These are phyloP conservation scores for Rubia tinctorum DNA, from an alignment of 305 asterid genomes.

Conservation along the genomic window DNA sequence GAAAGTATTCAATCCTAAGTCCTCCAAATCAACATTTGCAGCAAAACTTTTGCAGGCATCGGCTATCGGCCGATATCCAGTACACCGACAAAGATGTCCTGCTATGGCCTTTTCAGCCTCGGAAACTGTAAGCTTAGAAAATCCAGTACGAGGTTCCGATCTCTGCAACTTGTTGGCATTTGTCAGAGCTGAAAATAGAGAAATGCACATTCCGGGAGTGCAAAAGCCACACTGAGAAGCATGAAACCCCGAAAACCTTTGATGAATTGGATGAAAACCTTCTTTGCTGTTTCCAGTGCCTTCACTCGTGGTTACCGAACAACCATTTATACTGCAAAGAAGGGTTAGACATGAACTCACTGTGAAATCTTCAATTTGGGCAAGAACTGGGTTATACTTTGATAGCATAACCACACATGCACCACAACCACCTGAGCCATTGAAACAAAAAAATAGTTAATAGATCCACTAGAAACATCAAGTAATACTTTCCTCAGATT, in stretches of 20 bases:
- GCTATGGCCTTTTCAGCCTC: slow-evolving; percentile 67
- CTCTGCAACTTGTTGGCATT: slow-evolving; percentile 44
- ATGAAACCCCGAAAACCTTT: slow-evolving; percentile 73
- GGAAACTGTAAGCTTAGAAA: slow-evolving; percentile 54
- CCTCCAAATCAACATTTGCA: slow-evolving; percentile 70
- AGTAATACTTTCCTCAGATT: too few species aligned
- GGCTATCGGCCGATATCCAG: slow-evolving; percentile 78
- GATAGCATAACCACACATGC: slow-evolving; percentile 74
- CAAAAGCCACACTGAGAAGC: slow-evolving; percentile 88
- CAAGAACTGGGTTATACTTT: slow-evolving; percentile 39
- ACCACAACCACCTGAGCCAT: slow-evolving; percentile 72
- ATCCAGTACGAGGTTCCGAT: slow-evolving; percentile 43
- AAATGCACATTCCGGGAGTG: slow-evolving; percentile 84
- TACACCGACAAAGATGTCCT: slow-evolving; percentile 78
- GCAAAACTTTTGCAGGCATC: slow-evolving; percentile 84
- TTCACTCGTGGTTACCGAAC: slow-evolving; percentile 66
- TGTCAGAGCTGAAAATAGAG: slow-evolving; percentile 61
- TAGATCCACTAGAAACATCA: too few species aligned
- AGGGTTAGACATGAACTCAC: slow-evolving; percentile 76
- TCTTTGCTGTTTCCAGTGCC: slow-evolving; percentile 69
- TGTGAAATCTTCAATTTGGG: slow-evolving; percentile 39
- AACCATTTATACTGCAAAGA: slow-evolving; percentile 67
- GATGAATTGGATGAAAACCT: slow-evolving; percentile 79
- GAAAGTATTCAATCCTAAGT: slow-evolving; percentile 66
- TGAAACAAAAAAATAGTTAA: neutral